phyloP scores from a whole-genome alignment of 140 eudicot species.

The Bidens hawaiensis region DNA sequence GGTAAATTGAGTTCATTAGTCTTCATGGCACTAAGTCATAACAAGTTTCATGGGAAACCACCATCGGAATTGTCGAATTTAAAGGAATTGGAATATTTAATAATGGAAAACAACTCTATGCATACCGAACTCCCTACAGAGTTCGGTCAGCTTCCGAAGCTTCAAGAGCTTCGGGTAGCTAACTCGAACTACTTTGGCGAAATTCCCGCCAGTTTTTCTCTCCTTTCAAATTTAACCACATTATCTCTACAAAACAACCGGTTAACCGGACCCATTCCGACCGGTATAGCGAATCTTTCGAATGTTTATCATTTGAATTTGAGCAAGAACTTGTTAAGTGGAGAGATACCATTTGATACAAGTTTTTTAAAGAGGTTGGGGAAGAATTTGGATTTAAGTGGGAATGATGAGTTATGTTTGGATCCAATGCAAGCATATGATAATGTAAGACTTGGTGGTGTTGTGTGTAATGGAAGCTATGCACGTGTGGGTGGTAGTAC shows the following conservation, averaged over 20 bases:
- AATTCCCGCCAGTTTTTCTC: slow-evolving; percentile 50
- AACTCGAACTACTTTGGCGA: slow-evolving; percentile 63
- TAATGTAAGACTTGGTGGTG: slow-evolving; percentile 30
- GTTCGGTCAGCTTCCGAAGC: slow-evolving; percentile 47
- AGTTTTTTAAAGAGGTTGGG: slow-evolving; percentile 68
- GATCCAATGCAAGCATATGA: slow-evolving; percentile 43
- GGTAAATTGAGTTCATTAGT: slow-evolving; percentile 39
- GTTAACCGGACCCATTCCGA: slow-evolving; percentile 62
- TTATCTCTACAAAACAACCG: slow-evolving; percentile 71
- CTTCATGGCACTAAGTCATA: slow-evolving; percentile 68
- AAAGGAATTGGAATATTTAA: slow-evolving; percentile 52
- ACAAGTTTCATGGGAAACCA: slow-evolving; percentile 40
- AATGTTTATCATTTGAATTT: slow-evolving; percentile 72
- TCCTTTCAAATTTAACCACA: slow-evolving; percentile 47
- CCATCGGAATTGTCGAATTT: slow-evolving; percentile 47
- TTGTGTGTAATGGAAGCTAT: slow-evolving; percentile 41
- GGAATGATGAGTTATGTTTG: slow-evolving; percentile 66
- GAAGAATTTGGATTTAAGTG: slow-evolving; percentile 67
- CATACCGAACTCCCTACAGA: slow-evolving; percentile 38
- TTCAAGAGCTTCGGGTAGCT: slow-evolving; percentile 72
- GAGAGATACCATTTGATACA: slow-evolving; percentile 66
- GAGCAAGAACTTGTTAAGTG: slow-evolving; percentile 66
- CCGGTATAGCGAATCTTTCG: slow-evolving; percentile 45
- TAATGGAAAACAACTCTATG: slow-evolving; percentile 84
- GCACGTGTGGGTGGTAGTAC: slow-evolving; percentile 41